These are phyloP conservation scores for Picea abies DNA, from an alignment of 83 land plant species.

Conservation along the genomic window DNA sequence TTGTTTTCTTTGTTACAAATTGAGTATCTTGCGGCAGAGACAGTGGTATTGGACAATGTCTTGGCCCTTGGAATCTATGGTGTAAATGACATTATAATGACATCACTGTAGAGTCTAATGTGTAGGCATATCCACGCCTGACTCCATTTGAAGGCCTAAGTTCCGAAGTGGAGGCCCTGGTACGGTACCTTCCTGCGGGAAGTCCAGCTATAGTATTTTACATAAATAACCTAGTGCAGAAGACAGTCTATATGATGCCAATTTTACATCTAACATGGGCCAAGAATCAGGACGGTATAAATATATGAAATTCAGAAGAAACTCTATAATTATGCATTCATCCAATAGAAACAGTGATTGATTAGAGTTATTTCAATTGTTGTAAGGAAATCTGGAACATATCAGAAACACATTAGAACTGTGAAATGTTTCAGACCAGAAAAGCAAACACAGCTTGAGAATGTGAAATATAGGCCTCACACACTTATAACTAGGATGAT, in stretches of 20 bases:
- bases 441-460: no score
- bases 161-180: constrained; percentile 81
- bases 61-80: neutral
- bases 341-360: neutral
- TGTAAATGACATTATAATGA: neutral
- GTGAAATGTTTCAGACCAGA: neutral
- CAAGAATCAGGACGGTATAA: neutral
- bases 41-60: neutral
- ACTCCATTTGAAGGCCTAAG: constrained; percentile 86
- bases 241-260: constrained; percentile 32
- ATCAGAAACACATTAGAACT: neutral
- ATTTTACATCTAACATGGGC: constrained; percentile 20
- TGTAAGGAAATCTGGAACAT: neutral
- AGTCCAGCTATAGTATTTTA: constrained; percentile 80
- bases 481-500: no score
- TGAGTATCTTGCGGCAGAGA: neutral
- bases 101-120: neutral
- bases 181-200: constrained; percentile 89
- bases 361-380: neutral
- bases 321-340: neutral
- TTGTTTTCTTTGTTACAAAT: neutral
- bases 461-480: no score
- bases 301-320: neutral
- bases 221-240: constrained; percentile 59
- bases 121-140: constrained; percentile 74